Conservation (phyloP, 2,329 filamentous ascomycete species). For the Xylariales sp. region DNA sequence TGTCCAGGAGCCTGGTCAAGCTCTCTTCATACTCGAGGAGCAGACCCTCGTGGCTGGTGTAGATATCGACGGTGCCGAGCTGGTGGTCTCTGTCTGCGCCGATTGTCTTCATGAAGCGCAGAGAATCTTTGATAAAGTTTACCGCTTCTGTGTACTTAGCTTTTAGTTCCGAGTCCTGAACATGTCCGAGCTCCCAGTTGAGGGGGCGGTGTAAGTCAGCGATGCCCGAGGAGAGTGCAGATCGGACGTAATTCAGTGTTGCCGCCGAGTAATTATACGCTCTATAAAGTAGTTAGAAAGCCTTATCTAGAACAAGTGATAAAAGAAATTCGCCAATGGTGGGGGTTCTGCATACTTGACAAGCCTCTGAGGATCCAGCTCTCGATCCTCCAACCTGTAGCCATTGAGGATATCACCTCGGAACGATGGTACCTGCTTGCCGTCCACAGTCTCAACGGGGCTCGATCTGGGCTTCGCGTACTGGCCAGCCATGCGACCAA, state of each 20-base stretch:
- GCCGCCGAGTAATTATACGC: constrained; percentile 96
- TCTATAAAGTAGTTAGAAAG: constrained; percentile 35
- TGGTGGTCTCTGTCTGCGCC: constrained; percentile 82
- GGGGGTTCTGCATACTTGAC: too few relatives aligned
- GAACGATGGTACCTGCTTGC: constrained; percentile 81
- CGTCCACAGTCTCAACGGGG: constrained; percentile 77
- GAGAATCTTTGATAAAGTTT: constrained; percentile 78
- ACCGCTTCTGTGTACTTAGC: constrained; percentile 84
- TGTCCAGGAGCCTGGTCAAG: constrained; percentile 71
- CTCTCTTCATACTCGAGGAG: constrained; percentile 91
- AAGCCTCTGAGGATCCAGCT: constrained; percentile 77
- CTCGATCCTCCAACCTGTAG: constrained; percentile 69
- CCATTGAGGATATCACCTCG: constrained; percentile 95
- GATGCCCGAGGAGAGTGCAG: constrained; percentile 78
- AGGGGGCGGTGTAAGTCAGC: constrained; percentile 91
- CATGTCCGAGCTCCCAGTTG: constrained; percentile 92
- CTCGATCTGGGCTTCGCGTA: constrained; percentile 94
- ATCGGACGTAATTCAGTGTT: constrained; percentile 88
- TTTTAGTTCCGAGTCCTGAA: constrained; percentile 77
- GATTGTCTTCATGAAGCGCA: constrained; percentile 91
- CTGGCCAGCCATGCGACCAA: constrained; percentile 94
- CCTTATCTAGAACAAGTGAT: too few relatives aligned
- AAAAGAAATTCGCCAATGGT: too few relatives aligned
- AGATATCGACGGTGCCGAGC: constrained; percentile 89
- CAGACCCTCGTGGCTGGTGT: constrained; percentile 91